Conservation (phyloP, 352 stramenopile species). For the Poterioochromonas sp. region DNA sequence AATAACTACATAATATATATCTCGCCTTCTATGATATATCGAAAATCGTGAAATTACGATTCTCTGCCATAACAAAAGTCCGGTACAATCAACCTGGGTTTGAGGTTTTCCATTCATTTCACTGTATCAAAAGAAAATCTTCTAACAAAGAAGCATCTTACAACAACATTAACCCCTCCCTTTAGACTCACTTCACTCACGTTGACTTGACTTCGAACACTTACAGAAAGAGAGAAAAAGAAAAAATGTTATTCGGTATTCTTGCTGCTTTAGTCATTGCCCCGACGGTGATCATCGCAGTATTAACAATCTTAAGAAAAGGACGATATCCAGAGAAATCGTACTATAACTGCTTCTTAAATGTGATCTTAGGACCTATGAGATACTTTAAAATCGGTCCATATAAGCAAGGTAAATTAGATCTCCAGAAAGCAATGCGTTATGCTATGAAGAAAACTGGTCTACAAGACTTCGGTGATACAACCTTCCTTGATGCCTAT, state of each 20-base stretch:
- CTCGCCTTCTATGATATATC: no score
- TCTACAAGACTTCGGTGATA: slow-evolving; percentile 23
- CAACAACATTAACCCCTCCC: no score
- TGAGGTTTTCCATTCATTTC: no score
- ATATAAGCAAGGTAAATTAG: slow-evolving; percentile 24
- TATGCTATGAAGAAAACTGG: slow-evolving; percentile 34
- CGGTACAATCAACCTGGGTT: no score
- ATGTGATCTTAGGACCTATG: slow-evolving; percentile 24
- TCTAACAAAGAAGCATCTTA: no score
- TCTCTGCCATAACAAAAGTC: no score
- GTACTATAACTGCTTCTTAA: slow-evolving; percentile 12
- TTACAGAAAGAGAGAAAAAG: no score
- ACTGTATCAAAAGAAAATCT: no score
- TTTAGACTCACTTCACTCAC: no score
- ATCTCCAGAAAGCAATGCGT: slow-evolving; percentile 21
- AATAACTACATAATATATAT: no score
- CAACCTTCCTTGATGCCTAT: slow-evolving; percentile 22
- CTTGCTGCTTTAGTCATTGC: neutral
- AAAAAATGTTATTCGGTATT: no score
- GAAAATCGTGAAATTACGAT: neutral
- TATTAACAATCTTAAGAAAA: neutral
- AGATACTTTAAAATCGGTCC: slow-evolving; percentile 12
- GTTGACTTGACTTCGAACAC: no score
- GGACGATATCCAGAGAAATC: slow-evolving; percentile 6
- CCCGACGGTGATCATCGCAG: neutral